These are phyloP conservation scores for Pichia sp. DNA, from an alignment of 1,139 yeast genomes.

Conservation along the genomic window DNA sequence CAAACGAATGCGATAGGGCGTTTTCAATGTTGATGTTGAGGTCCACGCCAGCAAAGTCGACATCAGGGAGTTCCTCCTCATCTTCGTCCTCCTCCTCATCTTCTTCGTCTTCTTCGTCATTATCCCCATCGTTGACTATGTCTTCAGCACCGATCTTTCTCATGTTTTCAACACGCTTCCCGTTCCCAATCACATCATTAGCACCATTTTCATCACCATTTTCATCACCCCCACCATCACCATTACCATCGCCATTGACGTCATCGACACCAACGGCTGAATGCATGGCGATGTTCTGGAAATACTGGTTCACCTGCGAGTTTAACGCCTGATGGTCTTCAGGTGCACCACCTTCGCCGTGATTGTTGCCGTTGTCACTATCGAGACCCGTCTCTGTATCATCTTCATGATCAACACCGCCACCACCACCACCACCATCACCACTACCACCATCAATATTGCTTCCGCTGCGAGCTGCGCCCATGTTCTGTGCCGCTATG, in stretches of 20 bases:
- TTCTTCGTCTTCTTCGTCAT: too few species aligned
- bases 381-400: too few species aligned
- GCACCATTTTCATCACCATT: slow-evolving; percentile 8
- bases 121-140: too few species aligned
- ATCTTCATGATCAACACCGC: too few species aligned
- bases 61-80: too few species aligned
- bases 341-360: slow-evolving; percentile 5
- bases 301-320: slow-evolving; percentile 22
- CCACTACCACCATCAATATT: background rate
- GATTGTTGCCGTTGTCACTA: background rate
- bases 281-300: slow-evolving; percentile 22
- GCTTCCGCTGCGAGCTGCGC: background rate
- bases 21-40: slow-evolving; percentile 14
- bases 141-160: too few species aligned
- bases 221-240: slow-evolving; percentile 7
- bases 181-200: too few species aligned
- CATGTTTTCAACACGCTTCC: too few species aligned
- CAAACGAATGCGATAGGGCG: slow-evolving; percentile 8
- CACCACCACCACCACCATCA: slow-evolving; percentile 5
- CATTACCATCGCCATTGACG: too few species aligned
- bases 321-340: slow-evolving; percentile 22
- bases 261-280: slow-evolving; percentile 12
- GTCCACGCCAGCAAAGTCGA: slow-evolving; percentile 21
- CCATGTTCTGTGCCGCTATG: too few species aligned
- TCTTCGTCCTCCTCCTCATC: too few species aligned